These are phyloP conservation scores for Catharanthus roseus DNA, from an alignment of 257 asterid genomes.

Conservation along the genomic window DNA sequence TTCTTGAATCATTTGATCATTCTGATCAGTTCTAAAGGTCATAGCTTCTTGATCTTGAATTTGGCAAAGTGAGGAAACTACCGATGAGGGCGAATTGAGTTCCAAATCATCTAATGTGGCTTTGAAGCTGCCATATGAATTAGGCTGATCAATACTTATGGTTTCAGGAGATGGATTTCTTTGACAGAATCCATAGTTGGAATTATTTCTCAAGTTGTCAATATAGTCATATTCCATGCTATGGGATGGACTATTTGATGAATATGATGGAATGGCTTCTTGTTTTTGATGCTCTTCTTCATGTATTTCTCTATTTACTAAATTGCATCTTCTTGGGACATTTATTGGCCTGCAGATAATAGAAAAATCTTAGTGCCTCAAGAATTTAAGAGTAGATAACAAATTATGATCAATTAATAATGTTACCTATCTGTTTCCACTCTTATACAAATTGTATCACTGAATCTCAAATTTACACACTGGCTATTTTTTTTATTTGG, in stretches of 20 bases:
- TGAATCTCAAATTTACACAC: neutral
- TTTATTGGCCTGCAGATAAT: conserved; percentile 51
- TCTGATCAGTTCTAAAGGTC: conserved; percentile 19
- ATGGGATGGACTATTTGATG: conserved; percentile 23
- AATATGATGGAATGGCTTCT: conserved; percentile 28
- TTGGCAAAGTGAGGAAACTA: conserved; percentile 48
- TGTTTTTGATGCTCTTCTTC: conserved; percentile 36
- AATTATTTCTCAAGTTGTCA: conserved; percentile 32
- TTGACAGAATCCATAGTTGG: conserved; percentile 35
- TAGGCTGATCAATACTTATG: conserved; percentile 37
- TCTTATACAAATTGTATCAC: too few species aligned
- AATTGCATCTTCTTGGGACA: conserved; percentile 41
- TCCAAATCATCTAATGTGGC: conserved; percentile 43
- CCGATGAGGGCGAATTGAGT: conserved; percentile 46
- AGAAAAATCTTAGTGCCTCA: neutral
- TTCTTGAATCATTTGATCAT: conserved; percentile 21
- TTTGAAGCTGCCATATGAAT: conserved; percentile 39
- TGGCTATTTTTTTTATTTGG: too few species aligned
- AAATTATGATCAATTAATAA: too few species aligned
- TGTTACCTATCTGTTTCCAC: too few species aligned
- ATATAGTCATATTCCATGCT: conserved; percentile 22
- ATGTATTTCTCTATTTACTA: conserved; percentile 25
- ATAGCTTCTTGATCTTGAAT: conserved; percentile 25
- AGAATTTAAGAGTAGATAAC: neutral
- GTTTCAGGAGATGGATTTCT: conserved; percentile 68